Evolutionary conservation across 2,329 filamentous ascomycete species (phyloP), one percentile per base, ranked within the genome.

Genomic region (Sclerotinia spermophila): DNA sequence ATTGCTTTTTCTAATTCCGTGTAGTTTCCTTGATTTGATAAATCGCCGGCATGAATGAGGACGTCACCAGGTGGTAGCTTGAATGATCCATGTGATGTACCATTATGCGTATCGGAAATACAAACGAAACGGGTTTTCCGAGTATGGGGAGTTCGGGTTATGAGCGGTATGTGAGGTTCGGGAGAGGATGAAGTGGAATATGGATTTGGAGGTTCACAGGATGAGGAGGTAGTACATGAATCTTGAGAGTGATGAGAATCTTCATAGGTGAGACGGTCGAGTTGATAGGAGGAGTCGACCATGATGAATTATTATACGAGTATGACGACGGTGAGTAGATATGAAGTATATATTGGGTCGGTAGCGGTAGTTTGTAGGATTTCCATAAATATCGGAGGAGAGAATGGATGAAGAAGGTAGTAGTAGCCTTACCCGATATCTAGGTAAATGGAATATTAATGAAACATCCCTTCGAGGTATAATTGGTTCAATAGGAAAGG

Each of bases 61-160:
- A 94, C 86, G 78, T 94, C 90, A 55, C 91, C 92, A 33, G 84
- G 84, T 0, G 92, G 91, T 1, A 93, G 84, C 75, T 87, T 89
- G 75, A 86, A 83, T 3, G 84, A 84, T 74, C 83, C 79, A 66
- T 77, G 74, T 19, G 83, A 82, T n/a, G 80, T 79, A 48, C 81
- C 84, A 78, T 92, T 92, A 80, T 94, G 91, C 2, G 91, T 94
- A 80, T 94, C 92, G 5, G 91, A 92, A 70, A 94, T 85, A 81
- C 90, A 93, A 67, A 94, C 90, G 71, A 94, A 85, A 72, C 91
- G 86, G 8, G 90, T 89, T 73, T 85, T 82, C 44, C 77, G 75
- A 48, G 68, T 73, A 53, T 53, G 35, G 21, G 68, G 27, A 17
- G 51, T 65, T n/a, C 44, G 44, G 21, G 44, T 21, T n/a, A 51